Evolutionary conservation across 2,329 filamentous ascomycete genomes (phyloP), one percentile per base, ranked within the genome.

Genomic region (Thielaviopsis euricoi): DNA sequence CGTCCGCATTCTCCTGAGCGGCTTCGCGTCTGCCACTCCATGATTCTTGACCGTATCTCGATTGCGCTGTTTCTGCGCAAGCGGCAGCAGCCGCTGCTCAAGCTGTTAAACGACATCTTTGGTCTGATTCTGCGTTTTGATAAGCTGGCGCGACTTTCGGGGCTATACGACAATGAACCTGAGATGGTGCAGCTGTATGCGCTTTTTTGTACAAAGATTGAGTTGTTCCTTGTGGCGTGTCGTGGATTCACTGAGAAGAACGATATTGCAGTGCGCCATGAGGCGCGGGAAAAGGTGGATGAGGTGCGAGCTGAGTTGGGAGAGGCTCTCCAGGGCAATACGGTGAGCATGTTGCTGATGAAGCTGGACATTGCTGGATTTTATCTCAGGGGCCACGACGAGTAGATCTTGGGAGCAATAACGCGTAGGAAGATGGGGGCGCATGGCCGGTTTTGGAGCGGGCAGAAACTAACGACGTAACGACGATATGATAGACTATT

Each of bases 81-180:
- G 64, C 76, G 86, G 40, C 89, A 95, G 67, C 76, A 81, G 60
- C 83, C 87, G 1, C 80, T 89, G 0, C 74, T 89, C 62, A 79
- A 78, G 46, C 71, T 94, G 0, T 71, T 95, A 0, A 86, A 94
- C 61, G 84, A 86, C 19, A 86, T 91, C 1, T 91, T 94, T 62
- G 73, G 75, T 0, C 69, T 80, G 0, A 78, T 95, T n/a, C 71
- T 95, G 12, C 72, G 76, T 13, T 93, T 93, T 65, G 81, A 83
- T n/a, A 78, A 76, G 63, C 66, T 69, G 43, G 68, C 71, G 19
- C 70, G 73, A 62, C 64, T 71, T n/a, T 71, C 64, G 50, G 71
- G 62, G 68, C 69, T 17, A 62, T 72, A 68, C 26, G 61, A 64
- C 22, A 63, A 62, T 43, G 61, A 60, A 51, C 63, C 57, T 50